Conservation (phyloP, 2,329 filamentous ascomycete species). For the Rachicladosporium sp. region DNA sequence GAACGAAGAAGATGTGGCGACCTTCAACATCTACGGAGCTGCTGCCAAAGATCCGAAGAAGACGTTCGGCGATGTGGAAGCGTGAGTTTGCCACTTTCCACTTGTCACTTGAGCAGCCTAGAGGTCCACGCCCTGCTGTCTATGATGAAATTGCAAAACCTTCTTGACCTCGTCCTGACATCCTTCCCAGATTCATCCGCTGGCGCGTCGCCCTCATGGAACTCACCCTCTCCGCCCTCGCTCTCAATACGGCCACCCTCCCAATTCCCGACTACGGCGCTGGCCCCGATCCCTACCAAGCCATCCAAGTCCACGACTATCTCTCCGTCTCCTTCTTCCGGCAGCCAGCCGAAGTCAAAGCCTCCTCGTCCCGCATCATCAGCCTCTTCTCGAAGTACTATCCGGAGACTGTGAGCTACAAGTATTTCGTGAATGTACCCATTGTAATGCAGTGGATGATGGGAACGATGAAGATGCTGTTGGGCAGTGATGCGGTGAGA, state of each 20-base stretch:
- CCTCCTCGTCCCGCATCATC: slow-evolving; percentile 69
- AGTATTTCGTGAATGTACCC: slow-evolving; percentile 94
- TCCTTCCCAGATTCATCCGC: slow-evolving; percentile 56
- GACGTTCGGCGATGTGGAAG: slow-evolving; percentile 71
- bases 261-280: slow-evolving; percentile 57
- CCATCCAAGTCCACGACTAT: slow-evolving; percentile 91
- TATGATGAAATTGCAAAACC: too few relatives aligned
- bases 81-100: slow-evolving; percentile 42
- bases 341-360: slow-evolving; percentile 63
- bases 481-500: slow-evolving; percentile 36
- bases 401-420: slow-evolving; percentile 78
- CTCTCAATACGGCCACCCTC: slow-evolving; percentile 54
- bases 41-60: slow-evolving; percentile 66
- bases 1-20: slow-evolving; percentile 54
- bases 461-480: slow-evolving; percentile 33
- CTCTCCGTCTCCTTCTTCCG: slow-evolving; percentile 75
- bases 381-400: slow-evolving; percentile 69
- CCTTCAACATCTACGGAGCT: slow-evolving; percentile 87
- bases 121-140: too few relatives aligned
- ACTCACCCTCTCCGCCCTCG: slow-evolving; percentile 61
- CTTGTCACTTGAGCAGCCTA: too few relatives aligned
- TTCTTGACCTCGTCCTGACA: too few relatives aligned
- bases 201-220: slow-evolving; percentile 93
- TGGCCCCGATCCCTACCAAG: slow-evolving; percentile 69
- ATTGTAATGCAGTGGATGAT: slow-evolving; percentile 72